Evolutionary conservation across 108 stramenopile species (phyloP).

Genomic region (Pseudonitzschia multistriata): DNA sequence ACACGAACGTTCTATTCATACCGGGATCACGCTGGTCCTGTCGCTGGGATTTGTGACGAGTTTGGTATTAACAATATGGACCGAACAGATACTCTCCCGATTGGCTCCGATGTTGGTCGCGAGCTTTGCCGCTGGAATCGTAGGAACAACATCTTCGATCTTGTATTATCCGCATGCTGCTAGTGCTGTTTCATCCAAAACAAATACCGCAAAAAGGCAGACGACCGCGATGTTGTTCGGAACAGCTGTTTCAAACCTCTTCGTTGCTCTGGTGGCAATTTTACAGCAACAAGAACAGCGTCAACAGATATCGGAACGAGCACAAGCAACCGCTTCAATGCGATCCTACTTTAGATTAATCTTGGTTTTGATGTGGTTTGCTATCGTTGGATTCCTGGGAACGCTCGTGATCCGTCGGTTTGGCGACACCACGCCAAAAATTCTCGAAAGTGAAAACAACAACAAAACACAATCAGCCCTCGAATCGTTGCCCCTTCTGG

Average conservation of each 20-base stretch:
- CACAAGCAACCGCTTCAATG: background rate
- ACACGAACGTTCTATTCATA: background rate
- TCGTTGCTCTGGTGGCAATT: background rate
- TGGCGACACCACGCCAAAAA: too few relatives aligned
- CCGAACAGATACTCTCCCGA: background rate
- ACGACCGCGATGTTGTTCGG: slow-evolving; percentile 11
- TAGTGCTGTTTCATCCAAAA: too few relatives aligned
- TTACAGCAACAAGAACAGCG: background rate
- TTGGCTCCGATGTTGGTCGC: background rate
- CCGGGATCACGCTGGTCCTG: background rate
- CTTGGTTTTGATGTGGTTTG: background rate
- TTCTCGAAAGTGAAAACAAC: background rate
- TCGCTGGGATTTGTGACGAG: background rate
- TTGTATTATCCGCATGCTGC: slow-evolving; percentile 17
- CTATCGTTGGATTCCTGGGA: background rate
- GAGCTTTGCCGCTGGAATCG: background rate
- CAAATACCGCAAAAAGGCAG: background rate
- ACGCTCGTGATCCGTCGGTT: background rate
- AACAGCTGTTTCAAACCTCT: background rate
- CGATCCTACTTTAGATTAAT: background rate
- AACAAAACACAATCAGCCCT: background rate
- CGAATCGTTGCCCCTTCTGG: background rate
- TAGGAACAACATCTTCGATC: background rate
- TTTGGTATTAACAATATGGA: background rate
- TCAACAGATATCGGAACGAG: background rate